phyloP scores from a whole-genome alignment of 768 basidiomycete species.

The Roridomyces roridus region DNA sequence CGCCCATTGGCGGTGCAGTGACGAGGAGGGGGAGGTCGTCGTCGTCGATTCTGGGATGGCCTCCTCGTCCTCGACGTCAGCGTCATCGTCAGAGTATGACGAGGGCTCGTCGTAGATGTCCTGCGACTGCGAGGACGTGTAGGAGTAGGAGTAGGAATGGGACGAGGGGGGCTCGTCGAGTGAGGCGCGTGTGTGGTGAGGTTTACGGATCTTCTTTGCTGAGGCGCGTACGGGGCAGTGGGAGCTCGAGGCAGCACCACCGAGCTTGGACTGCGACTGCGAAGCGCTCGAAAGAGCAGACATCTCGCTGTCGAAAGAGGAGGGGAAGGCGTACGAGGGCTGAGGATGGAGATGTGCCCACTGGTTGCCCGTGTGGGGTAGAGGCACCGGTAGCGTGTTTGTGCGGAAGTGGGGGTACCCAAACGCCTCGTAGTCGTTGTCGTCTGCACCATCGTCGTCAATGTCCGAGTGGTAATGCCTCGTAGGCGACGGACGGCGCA shows the following conservation, averaged over 20 bases:
- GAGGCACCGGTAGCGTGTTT: background rate
- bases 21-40: background rate
- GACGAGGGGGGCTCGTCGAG: background rate
- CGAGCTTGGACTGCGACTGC: background rate
- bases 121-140: background rate
- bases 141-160: background rate
- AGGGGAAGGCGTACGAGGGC: constrained; percentile 15
- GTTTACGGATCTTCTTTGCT: constrained; percentile 20
- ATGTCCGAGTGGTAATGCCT: background rate
- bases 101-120: background rate
- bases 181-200: too few relatives aligned
- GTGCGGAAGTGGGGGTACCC: constrained; percentile 9
- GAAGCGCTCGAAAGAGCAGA: background rate
- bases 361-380: constrained; percentile 16
- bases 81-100: background rate
- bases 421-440: constrained; percentile 1
- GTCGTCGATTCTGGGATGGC: background rate
- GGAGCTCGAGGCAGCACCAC: too few relatives aligned
- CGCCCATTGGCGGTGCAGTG: constrained; percentile 14
- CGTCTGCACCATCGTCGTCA: constrained; percentile 2
- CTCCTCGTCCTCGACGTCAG: background rate
- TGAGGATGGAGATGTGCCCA: constrained; percentile 20
- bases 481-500: background rate
- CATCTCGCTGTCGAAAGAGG: constrained; percentile 2
- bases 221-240: background rate